Conservation (phyloP, 2,329 filamentous ascomycete genomes). For the Paecilomyces dactylethromorphus region DNA sequence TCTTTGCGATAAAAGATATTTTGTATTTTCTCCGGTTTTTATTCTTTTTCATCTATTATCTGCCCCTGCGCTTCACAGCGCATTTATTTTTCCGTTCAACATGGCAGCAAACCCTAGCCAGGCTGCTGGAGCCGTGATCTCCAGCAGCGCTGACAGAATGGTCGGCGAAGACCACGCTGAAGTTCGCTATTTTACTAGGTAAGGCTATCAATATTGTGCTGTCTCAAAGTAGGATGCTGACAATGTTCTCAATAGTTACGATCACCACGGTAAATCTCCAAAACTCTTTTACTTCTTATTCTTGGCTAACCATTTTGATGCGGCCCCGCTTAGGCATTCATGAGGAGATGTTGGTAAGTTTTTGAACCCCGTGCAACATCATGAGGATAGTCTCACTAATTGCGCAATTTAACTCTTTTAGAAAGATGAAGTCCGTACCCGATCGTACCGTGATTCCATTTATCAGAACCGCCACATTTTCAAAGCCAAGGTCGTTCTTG, state of each 20-base stretch:
- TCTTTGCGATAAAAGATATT: slow-evolving; percentile 2
- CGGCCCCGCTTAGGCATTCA: slow-evolving; percentile 65
- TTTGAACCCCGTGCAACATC: slow-evolving; percentile 7
- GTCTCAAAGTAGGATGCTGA: slow-evolving; percentile 12
- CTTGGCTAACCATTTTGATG: slow-evolving; percentile 25
- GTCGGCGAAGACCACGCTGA: slow-evolving; percentile 79
- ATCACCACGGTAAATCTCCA: slow-evolving; percentile 74
- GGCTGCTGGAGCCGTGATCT: slow-evolving; percentile 17
- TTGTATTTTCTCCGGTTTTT: not conserved
- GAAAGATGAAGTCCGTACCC: slow-evolving; percentile 98
- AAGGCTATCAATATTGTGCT: slow-evolving; percentile 21
- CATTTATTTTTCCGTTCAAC: slow-evolving; percentile 7
- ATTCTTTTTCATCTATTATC: slow-evolving; percentile 3
- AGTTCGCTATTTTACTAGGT: slow-evolving; percentile 99
- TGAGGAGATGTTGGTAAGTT: slow-evolving; percentile 92
- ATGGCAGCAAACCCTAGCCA: slow-evolving; percentile 24
- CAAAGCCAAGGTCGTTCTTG: slow-evolving; percentile 76
- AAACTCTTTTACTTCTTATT: slow-evolving; percentile 11
- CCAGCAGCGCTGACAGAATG: slow-evolving; percentile 43
- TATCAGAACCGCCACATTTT: slow-evolving; percentile 87
- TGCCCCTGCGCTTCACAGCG: not conserved
- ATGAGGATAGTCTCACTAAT: slow-evolving; percentile 9
- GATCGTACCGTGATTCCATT: slow-evolving; percentile 96
- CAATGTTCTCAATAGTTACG: slow-evolving; percentile 60
- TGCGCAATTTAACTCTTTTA: slow-evolving; percentile 32